phyloP scores from a whole-genome alignment of 2,329 filamentous ascomycete species.

The Volutella citrinella region DNA sequence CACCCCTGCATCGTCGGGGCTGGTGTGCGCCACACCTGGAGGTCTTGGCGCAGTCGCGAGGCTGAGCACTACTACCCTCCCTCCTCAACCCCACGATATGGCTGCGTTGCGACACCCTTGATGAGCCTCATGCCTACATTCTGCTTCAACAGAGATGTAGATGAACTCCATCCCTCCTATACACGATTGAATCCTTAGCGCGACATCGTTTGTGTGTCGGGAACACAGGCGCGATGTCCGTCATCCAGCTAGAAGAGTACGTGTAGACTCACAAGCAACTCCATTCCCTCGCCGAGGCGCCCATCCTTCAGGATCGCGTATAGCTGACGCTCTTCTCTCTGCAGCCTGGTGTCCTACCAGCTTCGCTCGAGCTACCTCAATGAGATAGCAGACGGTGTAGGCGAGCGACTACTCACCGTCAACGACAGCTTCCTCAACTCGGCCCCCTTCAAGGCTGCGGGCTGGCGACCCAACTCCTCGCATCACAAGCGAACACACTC shows the following conservation, averaged over 20 bases:
- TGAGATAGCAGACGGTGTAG: slow-evolving; percentile 78
- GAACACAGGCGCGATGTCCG: slow-evolving; percentile 28
- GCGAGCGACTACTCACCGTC: slow-evolving; percentile 78
- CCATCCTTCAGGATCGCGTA: neutral
- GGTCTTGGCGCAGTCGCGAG: slow-evolving; percentile 12
- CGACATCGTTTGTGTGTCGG: slow-evolving; percentile 5
- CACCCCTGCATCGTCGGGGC: slow-evolving; percentile 14
- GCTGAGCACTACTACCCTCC: slow-evolving; percentile 12
- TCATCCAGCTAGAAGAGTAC: slow-evolving; percentile 39
- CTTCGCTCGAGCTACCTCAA: slow-evolving; percentile 77
- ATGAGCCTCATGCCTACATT: slow-evolving; percentile 2
- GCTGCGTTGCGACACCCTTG: slow-evolving; percentile 8
- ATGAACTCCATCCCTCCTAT: slow-evolving; percentile 1
- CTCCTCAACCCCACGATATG: slow-evolving; percentile 13
- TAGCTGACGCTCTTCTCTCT: slow-evolving; percentile 14
- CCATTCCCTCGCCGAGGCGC: neutral
- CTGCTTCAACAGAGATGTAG: slow-evolving; percentile 17
- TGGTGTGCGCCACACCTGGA: no score
- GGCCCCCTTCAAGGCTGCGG: slow-evolving; percentile 76
- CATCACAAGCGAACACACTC: slow-evolving; percentile 82
- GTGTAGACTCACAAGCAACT: no score
- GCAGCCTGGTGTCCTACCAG: slow-evolving; percentile 77
- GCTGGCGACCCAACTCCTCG: slow-evolving; percentile 71
- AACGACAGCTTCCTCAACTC: slow-evolving; percentile 78
- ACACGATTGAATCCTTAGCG: neutral